Evolutionary conservation across 352 stramenopile genomes (phyloP), one percentile per base, ranked within the genome.

Genomic region (Globisporangium paroecandrum): DNA sequence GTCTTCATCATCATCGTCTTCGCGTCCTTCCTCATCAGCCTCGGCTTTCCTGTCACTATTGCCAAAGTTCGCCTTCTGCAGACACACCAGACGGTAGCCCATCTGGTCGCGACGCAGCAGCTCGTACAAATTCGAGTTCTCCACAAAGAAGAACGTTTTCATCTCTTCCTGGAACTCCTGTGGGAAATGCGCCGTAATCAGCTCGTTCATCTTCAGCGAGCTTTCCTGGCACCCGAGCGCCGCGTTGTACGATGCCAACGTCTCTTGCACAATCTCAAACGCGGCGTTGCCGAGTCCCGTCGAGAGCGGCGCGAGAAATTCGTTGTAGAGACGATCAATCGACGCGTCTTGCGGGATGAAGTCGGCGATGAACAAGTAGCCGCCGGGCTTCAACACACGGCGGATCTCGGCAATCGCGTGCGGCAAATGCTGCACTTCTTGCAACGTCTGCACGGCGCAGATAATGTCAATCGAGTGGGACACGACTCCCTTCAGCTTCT

Each of bases 311-410:
- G 75, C 77, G 51, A 87, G 60, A 32, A 87, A 64, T 41, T 70
- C 75, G 34, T 75, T 74, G 29, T 78, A 68, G 38, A 87, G 59
- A 34, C 78, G 77, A 56, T 85, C 77, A 1, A 65, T 70, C 7
- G 65, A 47, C 1, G 71, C 65, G 36, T 87, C 73, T 34, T 77
- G 66, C 12, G 79, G 79, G 55, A 91, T 90, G 55, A 91, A 91
- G 64, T 93, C 85, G 0, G 85, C 85, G 43, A 91, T 71, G 38
- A 89, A 82, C 15, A 93, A 54, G 43, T 86, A 63, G 5, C 85
- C 85, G 18, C 82, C 79, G 15, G 82, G 79, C 34, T 83, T 82
- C 1, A 93, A 73, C 9, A 93, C 82, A 24, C 85, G 79, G 49
- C 77, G 72, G 18, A 90, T 71, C 64, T 91, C 85, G 9, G 71